Percentiles rank a stretch among this genome's conserved stretches.
phyloP scores from a whole-genome alignment of 768 basidiomycete species.

The Macrocybe gigantea region DNA sequence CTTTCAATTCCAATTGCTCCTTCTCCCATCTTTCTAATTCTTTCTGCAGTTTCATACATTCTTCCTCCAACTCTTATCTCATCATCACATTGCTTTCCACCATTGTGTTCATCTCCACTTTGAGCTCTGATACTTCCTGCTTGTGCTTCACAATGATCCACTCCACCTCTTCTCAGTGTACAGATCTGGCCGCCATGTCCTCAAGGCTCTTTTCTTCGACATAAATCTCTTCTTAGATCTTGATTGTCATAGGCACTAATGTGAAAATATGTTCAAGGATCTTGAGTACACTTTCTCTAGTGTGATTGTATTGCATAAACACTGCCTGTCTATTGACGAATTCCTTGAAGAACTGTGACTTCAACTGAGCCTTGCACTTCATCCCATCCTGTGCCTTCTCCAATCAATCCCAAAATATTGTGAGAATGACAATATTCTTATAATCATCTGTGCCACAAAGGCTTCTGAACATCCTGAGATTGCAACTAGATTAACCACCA shows the following conservation, averaged over 20 bases:
- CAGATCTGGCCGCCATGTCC: slow-evolving; percentile 33
- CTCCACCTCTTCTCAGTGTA: slow-evolving; percentile 28
- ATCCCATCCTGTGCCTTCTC: not conserved
- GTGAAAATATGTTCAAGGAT: not conserved
- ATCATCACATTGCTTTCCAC: not conserved
- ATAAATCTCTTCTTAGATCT: slow-evolving; percentile 16
- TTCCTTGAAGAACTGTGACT: not conserved
- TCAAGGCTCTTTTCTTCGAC: slow-evolving; percentile 29
- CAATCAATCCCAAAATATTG: slow-evolving; percentile 5
- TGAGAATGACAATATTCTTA: slow-evolving; percentile 6
- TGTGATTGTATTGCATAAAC: not conserved
- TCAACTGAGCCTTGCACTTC: not conserved
- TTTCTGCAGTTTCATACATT: not conserved
- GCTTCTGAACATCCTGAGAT: slow-evolving; percentile 5
- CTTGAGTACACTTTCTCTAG: not conserved
- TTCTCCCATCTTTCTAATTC: slow-evolving; percentile 1
- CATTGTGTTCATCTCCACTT: slow-evolving; percentile 22
- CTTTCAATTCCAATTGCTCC: not conserved
- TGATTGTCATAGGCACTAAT: not conserved
- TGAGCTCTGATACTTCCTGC: slow-evolving; percentile 27
- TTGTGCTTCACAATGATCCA: slow-evolving; percentile 27
- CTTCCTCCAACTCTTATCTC: slow-evolving; percentile 5
- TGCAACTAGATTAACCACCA: not conserved
- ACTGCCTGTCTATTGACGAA: not conserved
- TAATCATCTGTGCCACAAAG: slow-evolving; percentile 3